phyloP scores from a whole-genome alignment of 2,329 filamentous ascomycete species.

The Pestalotiopsis sp. region DNA sequence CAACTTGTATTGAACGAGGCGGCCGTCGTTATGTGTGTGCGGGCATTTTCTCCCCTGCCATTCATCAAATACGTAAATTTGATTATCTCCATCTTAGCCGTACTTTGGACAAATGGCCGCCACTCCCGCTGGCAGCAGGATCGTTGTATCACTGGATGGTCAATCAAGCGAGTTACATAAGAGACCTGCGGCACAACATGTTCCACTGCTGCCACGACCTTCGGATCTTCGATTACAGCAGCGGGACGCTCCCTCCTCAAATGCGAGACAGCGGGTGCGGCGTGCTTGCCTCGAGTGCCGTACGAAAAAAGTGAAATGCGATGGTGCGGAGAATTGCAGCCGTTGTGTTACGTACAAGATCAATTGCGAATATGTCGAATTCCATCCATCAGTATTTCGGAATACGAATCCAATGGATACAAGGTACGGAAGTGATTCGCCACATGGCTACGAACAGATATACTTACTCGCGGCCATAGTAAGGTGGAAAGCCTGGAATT shows the following conservation, averaged over 20 bases:
- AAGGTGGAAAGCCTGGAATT: not conserved
- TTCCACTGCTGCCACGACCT: not conserved
- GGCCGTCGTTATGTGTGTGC: no score
- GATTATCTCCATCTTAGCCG: not conserved
- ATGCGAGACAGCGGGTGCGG: not conserved
- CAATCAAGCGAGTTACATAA: not conserved
- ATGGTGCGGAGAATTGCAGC: not conserved
- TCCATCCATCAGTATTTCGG: not conserved
- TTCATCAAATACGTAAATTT: no score
- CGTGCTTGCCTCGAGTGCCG: constrained; percentile 8
- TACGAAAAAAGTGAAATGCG: constrained; percentile 4
- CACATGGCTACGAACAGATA: not conserved
- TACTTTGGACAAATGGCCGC: not conserved
- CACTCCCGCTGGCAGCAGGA: not conserved
- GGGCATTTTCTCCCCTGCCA: no score
- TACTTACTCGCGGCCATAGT: not conserved
- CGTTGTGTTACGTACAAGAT: not conserved
- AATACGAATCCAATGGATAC: not conserved
- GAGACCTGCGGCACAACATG: not conserved
- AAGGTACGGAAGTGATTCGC: not conserved
- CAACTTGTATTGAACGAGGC: no score
- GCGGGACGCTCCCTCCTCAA: not conserved
- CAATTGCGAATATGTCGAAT: constrained; percentile 1
- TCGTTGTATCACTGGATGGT: not conserved
- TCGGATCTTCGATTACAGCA: not conserved